phyloP scores from a whole-genome alignment of 768 basidiomycete genomes.

The Mycena vitilis region DNA sequence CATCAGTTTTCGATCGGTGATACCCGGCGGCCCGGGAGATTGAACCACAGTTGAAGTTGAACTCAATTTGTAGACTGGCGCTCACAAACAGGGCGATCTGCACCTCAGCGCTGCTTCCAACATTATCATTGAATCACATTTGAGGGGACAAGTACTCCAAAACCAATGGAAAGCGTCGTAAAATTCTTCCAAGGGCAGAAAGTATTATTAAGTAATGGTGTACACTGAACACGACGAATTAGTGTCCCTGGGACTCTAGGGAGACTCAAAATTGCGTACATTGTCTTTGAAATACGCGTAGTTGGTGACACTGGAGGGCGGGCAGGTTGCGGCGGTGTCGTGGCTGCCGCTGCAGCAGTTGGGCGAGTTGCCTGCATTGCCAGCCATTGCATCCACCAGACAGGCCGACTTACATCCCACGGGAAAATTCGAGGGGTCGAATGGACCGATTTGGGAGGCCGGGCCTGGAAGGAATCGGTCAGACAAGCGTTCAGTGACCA shows the following conservation, averaged over 20 bases:
- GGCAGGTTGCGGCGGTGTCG: slow-evolving; percentile 58
- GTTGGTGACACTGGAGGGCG: slow-evolving; percentile 56
- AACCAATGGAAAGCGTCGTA: too few relatives aligned
- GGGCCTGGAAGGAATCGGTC: slow-evolving; percentile 32
- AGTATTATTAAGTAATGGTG: slow-evolving; percentile 49
- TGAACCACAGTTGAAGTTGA: too few relatives aligned
- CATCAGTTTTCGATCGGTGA: too few relatives aligned
- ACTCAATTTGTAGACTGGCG: too few relatives aligned
- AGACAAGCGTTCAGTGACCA: too few relatives aligned
- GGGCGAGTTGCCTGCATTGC: slow-evolving; percentile 40
- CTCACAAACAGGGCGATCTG: too few relatives aligned
- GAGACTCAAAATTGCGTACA: neutral
- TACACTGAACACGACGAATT: slow-evolving; percentile 30
- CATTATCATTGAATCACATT: neutral
- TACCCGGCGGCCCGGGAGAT: too few relatives aligned
- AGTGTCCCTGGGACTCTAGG: too few relatives aligned
- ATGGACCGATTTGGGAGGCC: slow-evolving; percentile 33
- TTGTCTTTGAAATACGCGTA: slow-evolving; percentile 63
- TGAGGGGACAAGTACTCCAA: too few relatives aligned
- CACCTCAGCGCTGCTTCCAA: too few relatives aligned
- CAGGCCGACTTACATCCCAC: slow-evolving; percentile 61
- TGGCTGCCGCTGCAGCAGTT: slow-evolving; percentile 41
- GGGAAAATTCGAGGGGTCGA: slow-evolving; percentile 45
- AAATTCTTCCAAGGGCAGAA: slow-evolving; percentile 45
- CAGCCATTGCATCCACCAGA: slow-evolving; percentile 48